A percentile compares a stretch with the other conserved stretches of the same genome.
Conservation (phyloP, 2,329 filamentous ascomycete species). For the Monilinia vaccinii-corymbosi region DNA sequence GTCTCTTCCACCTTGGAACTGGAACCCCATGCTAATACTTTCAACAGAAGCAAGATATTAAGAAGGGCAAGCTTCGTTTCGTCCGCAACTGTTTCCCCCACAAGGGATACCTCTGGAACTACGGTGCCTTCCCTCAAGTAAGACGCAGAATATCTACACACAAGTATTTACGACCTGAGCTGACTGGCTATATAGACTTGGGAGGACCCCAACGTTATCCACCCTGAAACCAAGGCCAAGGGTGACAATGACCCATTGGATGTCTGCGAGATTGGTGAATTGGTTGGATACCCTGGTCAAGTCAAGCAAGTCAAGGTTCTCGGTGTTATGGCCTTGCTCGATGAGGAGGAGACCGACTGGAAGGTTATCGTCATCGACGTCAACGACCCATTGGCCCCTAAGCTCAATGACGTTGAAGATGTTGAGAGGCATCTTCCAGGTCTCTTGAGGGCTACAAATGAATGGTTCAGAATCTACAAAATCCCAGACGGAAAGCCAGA, state of each 20-base stretch:
- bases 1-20: not conserved
- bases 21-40: not conserved
- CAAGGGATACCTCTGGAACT: constrained; percentile 99
- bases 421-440: constrained; percentile 97
- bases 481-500: constrained; percentile 99
- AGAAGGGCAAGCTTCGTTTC: constrained; percentile 99
- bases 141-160: constrained; percentile 22
- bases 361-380: constrained; percentile 99
- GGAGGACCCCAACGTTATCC: constrained; percentile 93
- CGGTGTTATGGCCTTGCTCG: constrained; percentile 96
- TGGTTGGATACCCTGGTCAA: constrained; percentile 91
- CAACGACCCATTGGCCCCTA: constrained; percentile 90
- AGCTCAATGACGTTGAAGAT: constrained; percentile 98
- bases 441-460: constrained; percentile 93
- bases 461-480: constrained; percentile 99
- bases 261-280: constrained; percentile 98
- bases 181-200: constrained; percentile 59
- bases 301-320: constrained; percentile 99
- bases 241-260: constrained; percentile 99
- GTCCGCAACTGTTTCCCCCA: constrained; percentile 99
- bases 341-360: constrained; percentile 99
- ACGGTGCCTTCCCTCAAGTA: constrained; percentile 98
- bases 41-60: constrained; percentile 77
- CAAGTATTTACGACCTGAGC: not conserved
- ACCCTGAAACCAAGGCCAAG: constrained; percentile 99